Evolutionary conservation across 768 basidiomycete species (phyloP).

Genomic region (Rhodotorula paludigena): DNA sequence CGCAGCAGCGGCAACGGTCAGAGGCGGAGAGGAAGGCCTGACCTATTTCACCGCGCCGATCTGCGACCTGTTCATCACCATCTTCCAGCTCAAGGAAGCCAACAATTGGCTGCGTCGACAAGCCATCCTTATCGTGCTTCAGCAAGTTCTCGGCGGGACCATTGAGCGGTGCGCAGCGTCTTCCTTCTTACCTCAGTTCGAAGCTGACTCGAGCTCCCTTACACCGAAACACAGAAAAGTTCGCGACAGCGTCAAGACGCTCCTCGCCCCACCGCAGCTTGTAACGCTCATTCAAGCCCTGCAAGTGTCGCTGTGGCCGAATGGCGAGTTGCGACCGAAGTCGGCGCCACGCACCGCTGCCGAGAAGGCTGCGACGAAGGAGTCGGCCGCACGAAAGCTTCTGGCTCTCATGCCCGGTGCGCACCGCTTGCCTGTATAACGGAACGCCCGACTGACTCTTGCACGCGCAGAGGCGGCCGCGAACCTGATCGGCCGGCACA

Average conservation of each 20-base stretch:
- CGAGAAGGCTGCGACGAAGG: constrained; percentile 72
- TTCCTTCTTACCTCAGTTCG: neutral
- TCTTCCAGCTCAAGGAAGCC: constrained; percentile 91
- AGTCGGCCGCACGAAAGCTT: constrained; percentile 84
- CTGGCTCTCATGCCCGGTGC: constrained; percentile 85
- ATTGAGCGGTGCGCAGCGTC: constrained; percentile 71
- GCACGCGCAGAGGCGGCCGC: constrained; percentile 71
- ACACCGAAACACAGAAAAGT: constrained; percentile 65
- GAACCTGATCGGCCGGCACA: constrained; percentile 96
- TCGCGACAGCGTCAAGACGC: constrained; percentile 65
- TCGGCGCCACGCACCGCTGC: constrained; percentile 65
- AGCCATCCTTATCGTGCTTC: constrained; percentile 91
- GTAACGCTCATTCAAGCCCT: constrained; percentile 63
- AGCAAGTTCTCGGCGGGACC: constrained; percentile 90
- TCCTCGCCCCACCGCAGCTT: constrained; percentile 66
- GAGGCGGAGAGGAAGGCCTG: constrained; percentile 71
- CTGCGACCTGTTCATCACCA: constrained; percentile 82
- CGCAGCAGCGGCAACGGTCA: constrained; percentile 62
- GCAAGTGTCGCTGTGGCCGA: constrained; percentile 75
- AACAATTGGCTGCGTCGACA: constrained; percentile 95
- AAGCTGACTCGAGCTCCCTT: neutral
- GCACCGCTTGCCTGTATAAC: constrained; percentile 11
- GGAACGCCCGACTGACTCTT: too few relatives aligned
- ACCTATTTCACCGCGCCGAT: constrained; percentile 89
- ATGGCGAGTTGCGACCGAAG: constrained; percentile 65